Evolutionary conservation across 139 green algal genomes (phyloP).

Genomic region (Tetradesmus obliquus): DNA sequence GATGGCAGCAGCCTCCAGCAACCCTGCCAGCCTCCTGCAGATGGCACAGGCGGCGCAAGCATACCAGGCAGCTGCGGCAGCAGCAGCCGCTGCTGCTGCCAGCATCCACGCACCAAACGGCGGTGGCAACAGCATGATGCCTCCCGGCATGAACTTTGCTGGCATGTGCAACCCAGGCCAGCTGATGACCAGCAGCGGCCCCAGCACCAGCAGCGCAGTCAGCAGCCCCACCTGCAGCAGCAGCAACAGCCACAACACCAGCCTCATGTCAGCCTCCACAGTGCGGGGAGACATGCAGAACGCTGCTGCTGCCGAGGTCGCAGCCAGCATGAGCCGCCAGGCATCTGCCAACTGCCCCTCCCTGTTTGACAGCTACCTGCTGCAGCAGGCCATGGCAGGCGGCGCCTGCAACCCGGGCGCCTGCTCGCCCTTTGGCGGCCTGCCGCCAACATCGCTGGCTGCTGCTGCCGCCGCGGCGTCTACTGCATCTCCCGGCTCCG

Average conservation of each 20-base stretch:
- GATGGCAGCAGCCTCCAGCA: constrained; percentile 23
- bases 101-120: not conserved
- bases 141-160: not conserved
- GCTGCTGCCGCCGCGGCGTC: not conserved
- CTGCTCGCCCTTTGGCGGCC: not conserved
- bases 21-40: not conserved
- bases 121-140: not conserved
- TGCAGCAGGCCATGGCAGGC: constrained; percentile 28
- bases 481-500: not conserved
- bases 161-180: not conserved
- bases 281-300: not conserved
- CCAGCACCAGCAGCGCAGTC: constrained; percentile 14
- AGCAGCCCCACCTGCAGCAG: constrained; percentile 38
- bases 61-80: constrained; percentile 32
- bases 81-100: constrained; percentile 30
- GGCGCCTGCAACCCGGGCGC: not conserved
- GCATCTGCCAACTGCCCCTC: not conserved
- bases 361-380: constrained; percentile 23
- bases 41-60: constrained; percentile 26
- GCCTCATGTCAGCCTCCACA: not conserved
- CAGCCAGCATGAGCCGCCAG: not conserved
- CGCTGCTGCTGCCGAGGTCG: not conserved
- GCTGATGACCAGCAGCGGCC: constrained; percentile 2
- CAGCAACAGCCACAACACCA: constrained; percentile 13
- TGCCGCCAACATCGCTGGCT: not conserved